Evolutionary conservation across 805 yeast genomes (phyloP).

Genomic region (Nakazawaea ernobii): DNA sequence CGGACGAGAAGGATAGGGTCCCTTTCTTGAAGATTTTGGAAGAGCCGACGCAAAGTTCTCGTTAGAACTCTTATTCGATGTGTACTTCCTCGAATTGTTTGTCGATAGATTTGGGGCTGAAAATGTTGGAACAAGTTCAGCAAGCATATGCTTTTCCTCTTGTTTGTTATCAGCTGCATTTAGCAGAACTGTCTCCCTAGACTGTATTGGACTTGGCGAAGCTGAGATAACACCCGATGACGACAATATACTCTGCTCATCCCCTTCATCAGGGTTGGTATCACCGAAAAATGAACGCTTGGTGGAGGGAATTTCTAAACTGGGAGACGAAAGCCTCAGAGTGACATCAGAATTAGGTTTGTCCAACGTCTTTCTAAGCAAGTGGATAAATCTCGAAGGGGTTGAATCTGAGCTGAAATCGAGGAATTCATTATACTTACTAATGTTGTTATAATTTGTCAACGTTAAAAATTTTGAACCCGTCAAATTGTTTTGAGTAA

Average conservation of each 20-base stretch:
- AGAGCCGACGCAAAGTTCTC: constrained; percentile 6
- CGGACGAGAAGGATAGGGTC: constrained; percentile 22
- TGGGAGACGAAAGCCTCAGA: constrained; percentile 1
- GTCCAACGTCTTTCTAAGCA: constrained; percentile 39
- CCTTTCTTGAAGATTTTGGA: neutral
- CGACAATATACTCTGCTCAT: constrained; percentile 4
- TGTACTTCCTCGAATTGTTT: constrained; percentile 4
- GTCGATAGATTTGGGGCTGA: constrained; percentile 26
- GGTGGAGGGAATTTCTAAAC: constrained; percentile 8
- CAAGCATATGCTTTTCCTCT: constrained; percentile 13
- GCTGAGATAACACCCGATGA: neutral
- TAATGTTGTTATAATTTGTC: constrained; percentile 52
- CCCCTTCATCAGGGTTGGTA: constrained; percentile 3
- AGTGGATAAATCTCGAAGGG: constrained; percentile 52
- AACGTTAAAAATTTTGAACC: constrained; percentile 64
- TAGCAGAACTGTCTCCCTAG: neutral
- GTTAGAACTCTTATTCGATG: constrained; percentile 4
- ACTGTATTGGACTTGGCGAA: constrained; percentile 2
- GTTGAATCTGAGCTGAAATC: constrained; percentile 43
- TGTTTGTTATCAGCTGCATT: neutral
- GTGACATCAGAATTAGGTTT: constrained; percentile 16
- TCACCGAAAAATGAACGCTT: constrained; percentile 14
- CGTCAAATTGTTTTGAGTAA: constrained; percentile 48
- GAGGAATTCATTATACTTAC: constrained; percentile 27
- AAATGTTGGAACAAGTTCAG: constrained; percentile 27